These are phyloP conservation scores for Thraustochytrium striatum DNA, from an alignment of 352 stramenopile species.

Conservation along the genomic window DNA sequence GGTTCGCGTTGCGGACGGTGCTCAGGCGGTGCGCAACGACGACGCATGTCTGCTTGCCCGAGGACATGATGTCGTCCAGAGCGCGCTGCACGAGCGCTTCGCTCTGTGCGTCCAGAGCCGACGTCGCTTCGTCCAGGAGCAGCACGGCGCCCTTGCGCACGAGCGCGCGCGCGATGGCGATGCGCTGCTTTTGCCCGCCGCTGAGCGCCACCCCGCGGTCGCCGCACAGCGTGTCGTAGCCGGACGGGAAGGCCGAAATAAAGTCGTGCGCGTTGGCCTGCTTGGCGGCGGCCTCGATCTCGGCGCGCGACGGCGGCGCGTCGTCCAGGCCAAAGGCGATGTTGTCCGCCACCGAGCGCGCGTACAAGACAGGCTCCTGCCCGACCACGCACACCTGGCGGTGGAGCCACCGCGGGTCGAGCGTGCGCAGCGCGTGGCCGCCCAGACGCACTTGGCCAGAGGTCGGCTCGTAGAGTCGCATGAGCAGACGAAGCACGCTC, in stretches of 20 bases:
- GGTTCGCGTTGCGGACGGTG: slow-evolving; percentile 85
- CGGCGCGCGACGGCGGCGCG: slow-evolving; percentile 54
- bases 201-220: slow-evolving; percentile 75
- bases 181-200: slow-evolving; percentile 86
- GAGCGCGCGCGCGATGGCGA: slow-evolving; percentile 82
- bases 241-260: slow-evolving; percentile 72
- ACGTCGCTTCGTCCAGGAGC: slow-evolving; percentile 78
- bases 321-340: slow-evolving; percentile 62
- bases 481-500: slow-evolving; percentile 64
- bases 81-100: slow-evolving; percentile 69
- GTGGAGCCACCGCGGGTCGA: slow-evolving; percentile 53
- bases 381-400: slow-evolving; percentile 46
- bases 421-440: slow-evolving; percentile 51
- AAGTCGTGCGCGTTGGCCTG: slow-evolving; percentile 80
- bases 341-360: slow-evolving; percentile 65
- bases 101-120: slow-evolving; percentile 63
- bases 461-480: slow-evolving; percentile 70
- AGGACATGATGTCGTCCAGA: slow-evolving; percentile 59
- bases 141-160: slow-evolving; percentile 76
- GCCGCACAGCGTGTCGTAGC: slow-evolving; percentile 74
- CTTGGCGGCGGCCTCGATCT: slow-evolving; percentile 66
- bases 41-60: slow-evolving; percentile 80
- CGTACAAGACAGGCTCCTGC: slow-evolving; percentile 60
- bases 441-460: slow-evolving; percentile 60
- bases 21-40: slow-evolving; percentile 85